Evolutionary conservation across 2,329 filamentous ascomycete species (phyloP).

Genomic region (Fusarium paranaense): DNA sequence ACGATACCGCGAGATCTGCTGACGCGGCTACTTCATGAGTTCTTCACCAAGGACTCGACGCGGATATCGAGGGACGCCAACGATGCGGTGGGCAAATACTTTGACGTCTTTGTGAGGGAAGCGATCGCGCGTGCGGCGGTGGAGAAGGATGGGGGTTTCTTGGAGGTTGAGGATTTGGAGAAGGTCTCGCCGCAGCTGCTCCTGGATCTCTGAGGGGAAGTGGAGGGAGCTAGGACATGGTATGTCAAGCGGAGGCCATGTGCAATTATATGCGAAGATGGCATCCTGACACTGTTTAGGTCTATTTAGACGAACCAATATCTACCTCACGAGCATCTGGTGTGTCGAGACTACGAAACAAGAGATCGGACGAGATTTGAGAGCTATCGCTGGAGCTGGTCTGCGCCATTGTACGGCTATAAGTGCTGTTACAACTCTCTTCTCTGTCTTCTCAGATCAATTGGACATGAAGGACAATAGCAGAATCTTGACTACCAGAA

Average conservation of each 20-base stretch:
- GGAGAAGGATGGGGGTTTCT: constrained; percentile 76
- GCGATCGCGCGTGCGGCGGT: constrained; percentile 83
- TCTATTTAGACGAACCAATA: background rate
- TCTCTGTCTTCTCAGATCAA: background rate
- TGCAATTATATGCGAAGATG: background rate
- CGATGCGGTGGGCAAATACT: constrained; percentile 81
- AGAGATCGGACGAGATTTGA: background rate
- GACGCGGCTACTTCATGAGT: constrained; percentile 80
- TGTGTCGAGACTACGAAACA: background rate
- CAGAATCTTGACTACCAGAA: background rate
- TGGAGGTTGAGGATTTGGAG: constrained; percentile 92
- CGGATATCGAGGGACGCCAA: constrained; percentile 83
- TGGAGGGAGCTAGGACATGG: background rate
- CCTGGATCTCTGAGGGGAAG: constrained; percentile 76
- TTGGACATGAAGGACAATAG: background rate
- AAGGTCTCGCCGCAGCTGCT: constrained; percentile 87
- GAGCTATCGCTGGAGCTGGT: background rate
- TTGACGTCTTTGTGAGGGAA: constrained; percentile 92
- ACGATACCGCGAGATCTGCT: constrained; percentile 80
- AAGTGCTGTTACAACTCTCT: background rate
- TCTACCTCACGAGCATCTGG: background rate
- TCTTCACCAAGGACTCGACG: constrained; percentile 79
- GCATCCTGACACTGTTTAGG: background rate
- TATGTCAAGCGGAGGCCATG: background rate
- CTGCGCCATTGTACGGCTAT: background rate